Evolutionary conservation across 192 early-diverging fungal genomes (phyloP), one percentile per base, ranked within the genome.

Genomic region (Chytriomyces confervae): DNA sequence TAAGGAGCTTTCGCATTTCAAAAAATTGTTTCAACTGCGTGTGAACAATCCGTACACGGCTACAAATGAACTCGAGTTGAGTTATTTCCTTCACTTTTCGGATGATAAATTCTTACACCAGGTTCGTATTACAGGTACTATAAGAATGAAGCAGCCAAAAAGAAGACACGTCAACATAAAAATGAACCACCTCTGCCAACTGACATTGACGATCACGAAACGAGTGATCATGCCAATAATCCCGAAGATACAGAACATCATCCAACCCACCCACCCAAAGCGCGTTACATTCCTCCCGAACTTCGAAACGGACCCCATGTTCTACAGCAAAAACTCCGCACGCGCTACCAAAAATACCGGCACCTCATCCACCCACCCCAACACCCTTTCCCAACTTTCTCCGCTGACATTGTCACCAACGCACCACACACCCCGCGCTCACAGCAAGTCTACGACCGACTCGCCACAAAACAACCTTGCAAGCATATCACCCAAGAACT

Each of bases 1-100:
- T 16, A 71, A 78, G 23, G 77, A 78, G 61, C 20, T 78, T 13
- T 43, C 68, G 29, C 77, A 78, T 71, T 53, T 78, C 50, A 5
- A 68, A 16, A 69, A 49, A 62, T 44, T 78, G n/a, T 78, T 78
- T 71, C 69, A 71, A 61, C 57, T 78, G 67, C 47, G 77, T 5
- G 51, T 78, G 43, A 69, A 27, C 13, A 78, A 78, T 62, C 77
- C 77, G n/a, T 78, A 78, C 49, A 44, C 53, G 20, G 50, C 57
- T 9, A 62, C 68, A 24, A 60, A n/a, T 10, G 77, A 78, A 18
- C 24, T 71, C 18, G 36, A 70, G 66, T 78, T n/a, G 48, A 20
- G n/a, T 48, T 20, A 18, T 48, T 57, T 57, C 53, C 20, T 57
- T 57, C 20, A n/a, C 13, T 20, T 57, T 13, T n/a, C 53, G 20